These are phyloP conservation scores for Dactylellina drechsleri DNA, from an alignment of 2,329 filamentous ascomycete species.

Conservation along the genomic window DNA sequence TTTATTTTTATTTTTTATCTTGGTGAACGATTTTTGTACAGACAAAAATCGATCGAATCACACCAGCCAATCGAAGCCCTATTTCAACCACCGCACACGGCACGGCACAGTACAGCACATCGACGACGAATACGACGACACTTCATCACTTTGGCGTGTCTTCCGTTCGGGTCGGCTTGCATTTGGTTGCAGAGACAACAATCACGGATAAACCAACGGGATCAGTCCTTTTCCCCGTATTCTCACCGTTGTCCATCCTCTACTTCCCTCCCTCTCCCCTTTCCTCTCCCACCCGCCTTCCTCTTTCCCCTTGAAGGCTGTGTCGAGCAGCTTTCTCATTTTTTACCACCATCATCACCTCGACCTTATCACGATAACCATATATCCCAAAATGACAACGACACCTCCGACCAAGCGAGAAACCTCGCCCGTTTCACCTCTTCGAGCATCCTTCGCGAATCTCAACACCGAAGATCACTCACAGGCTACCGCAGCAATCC, in stretches of 20 bases:
- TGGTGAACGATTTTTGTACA: background rate
- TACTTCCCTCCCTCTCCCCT: slow-evolving; percentile 11
- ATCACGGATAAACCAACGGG: slow-evolving; percentile 20
- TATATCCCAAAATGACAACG: slow-evolving; percentile 46
- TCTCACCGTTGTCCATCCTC: background rate
- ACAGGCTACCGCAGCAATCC: slow-evolving; percentile 48
- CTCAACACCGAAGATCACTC: slow-evolving; percentile 50
- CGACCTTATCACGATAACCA: background rate
- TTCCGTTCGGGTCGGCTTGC: slow-evolving; percentile 31
- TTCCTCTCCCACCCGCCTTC: slow-evolving; percentile 4
- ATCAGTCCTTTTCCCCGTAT: slow-evolving; percentile 36
- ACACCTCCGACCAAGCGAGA: slow-evolving; percentile 53
- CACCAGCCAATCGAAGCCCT: slow-evolving; percentile 51
- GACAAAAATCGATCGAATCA: slow-evolving; percentile 28
- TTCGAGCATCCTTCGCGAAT: slow-evolving; percentile 51
- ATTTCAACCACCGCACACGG: slow-evolving; percentile 17
- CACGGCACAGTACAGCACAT: slow-evolving; percentile 45
- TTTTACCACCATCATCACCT: slow-evolving; percentile 4
- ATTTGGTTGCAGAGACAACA: slow-evolving; percentile 42
- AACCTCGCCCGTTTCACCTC: slow-evolving; percentile 51
- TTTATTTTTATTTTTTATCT: too few relatives aligned
- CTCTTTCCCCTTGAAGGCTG: slow-evolving; percentile 15
- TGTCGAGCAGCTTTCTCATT: slow-evolving; percentile 19
- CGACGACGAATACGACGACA: slow-evolving; percentile 13
- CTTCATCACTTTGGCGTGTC: slow-evolving; percentile 37